phyloP scores from a whole-genome alignment of 768 basidiomycete genomes.

The Rhodosporidiobolus sp. region DNA sequence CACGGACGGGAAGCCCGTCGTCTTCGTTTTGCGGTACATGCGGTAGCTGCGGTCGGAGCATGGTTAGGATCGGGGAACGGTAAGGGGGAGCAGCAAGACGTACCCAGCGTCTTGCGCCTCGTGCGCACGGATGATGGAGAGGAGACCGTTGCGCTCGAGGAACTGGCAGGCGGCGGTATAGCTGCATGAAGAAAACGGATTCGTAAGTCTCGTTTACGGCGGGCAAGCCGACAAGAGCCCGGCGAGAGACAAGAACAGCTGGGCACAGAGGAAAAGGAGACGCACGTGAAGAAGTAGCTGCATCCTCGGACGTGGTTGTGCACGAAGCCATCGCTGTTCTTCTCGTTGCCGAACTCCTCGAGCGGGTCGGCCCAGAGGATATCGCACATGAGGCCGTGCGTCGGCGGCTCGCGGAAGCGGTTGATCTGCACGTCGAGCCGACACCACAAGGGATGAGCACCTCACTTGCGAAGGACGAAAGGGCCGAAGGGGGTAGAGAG shows the following conservation, averaged over 20 bases:
- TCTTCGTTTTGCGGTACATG: constrained; percentile 98
- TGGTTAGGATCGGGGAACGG: neutral
- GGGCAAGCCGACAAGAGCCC: neutral
- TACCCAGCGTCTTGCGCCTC: constrained; percentile 99
- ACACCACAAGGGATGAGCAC: too few relatives aligned
- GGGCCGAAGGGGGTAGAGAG: neutral
- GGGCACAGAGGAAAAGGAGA: constrained; percentile 27
- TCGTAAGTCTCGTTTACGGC: neutral
- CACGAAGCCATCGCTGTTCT: constrained; percentile 80
- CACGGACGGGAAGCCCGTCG: constrained; percentile 96
- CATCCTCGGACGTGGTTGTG: constrained; percentile 97
- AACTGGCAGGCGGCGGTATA: constrained; percentile 97
- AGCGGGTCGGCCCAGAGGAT: constrained; percentile 98
- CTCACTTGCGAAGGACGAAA: neutral
- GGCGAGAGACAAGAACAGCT: constrained; percentile 1
- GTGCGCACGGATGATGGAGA: constrained; percentile 95
- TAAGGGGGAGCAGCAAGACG: constrained; percentile 40
- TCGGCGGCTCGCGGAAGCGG: constrained; percentile 97
- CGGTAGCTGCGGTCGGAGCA: constrained; percentile 51
- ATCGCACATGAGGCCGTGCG: constrained; percentile 96
- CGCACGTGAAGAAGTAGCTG: constrained; percentile 93
- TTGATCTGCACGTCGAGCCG: constrained; percentile 64
- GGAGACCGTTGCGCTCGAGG: constrained; percentile 90
- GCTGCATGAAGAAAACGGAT: constrained; percentile 51
- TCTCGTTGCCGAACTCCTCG: constrained; percentile 95